phyloP scores from a whole-genome alignment of 139 green algal genomes.

The Tetratostichococcus sp. region DNA sequence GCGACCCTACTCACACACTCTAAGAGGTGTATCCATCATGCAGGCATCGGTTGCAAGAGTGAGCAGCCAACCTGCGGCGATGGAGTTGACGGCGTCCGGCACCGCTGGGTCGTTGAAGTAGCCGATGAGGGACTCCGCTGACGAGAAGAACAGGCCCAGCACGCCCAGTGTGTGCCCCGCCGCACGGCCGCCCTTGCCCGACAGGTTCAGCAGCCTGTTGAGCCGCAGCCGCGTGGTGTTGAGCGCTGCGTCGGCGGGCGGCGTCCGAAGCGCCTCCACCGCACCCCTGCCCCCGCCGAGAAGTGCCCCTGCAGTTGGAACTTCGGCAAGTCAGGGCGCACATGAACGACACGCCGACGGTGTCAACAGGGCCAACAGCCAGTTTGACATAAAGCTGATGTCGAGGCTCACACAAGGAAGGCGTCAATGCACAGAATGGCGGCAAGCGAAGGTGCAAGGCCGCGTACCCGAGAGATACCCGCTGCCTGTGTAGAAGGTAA shows the following conservation, averaged over 20 bases:
- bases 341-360: no score
- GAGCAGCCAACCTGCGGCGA: slow-evolving; percentile 66
- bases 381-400: no score
- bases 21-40: no score
- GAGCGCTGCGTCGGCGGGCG: slow-evolving; percentile 8
- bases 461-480: slow-evolving; percentile 81
- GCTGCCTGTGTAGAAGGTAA: slow-evolving; percentile 86
- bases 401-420: no score
- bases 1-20: no score
- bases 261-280: slow-evolving; percentile 15
- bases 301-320: slow-evolving; percentile 25
- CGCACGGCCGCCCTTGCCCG: slow-evolving; percentile 43
- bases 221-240: slow-evolving; percentile 39
- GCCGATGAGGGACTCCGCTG: slow-evolving; percentile 50
- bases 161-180: slow-evolving; percentile 71
- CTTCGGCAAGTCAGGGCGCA: no score
- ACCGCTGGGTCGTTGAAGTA: slow-evolving; percentile 50
- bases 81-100: slow-evolving; percentile 52
- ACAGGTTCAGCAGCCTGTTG: slow-evolving; percentile 76
- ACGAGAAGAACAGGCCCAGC: slow-evolving; percentile 73
- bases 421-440: no score
- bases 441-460: no score
- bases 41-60: no score
- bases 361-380: neutral
- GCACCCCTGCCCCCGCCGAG: slow-evolving; percentile 41